Percentiles rank a stretch among this genome's conserved stretches.
Conservation (phyloP, 352 stramenopile genomes). For the Thalassiosira sp. region DNA sequence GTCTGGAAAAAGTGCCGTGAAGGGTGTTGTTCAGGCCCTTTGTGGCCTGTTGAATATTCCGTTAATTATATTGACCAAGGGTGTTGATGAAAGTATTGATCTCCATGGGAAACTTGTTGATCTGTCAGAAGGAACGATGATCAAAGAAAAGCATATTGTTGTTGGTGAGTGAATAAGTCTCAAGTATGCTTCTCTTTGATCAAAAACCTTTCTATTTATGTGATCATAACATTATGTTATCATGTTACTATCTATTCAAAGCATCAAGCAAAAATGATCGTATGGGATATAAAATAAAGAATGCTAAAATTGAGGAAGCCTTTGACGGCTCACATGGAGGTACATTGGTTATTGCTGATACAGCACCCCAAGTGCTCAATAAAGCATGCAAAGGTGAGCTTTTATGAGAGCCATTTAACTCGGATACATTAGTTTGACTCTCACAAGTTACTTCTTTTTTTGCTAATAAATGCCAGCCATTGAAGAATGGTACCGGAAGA, state of each 20-base stretch:
- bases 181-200: slow-evolving; percentile 1
- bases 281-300: slow-evolving; percentile 10
- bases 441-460: neutral
- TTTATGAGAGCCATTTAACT: neutral
- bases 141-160: slow-evolving; percentile 27
- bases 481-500: slow-evolving; percentile 17
- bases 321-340: slow-evolving; percentile 25
- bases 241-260: neutral
- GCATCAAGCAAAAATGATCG: slow-evolving; percentile 28
- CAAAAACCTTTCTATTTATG: neutral
- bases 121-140: slow-evolving; percentile 15
- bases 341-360: slow-evolving; percentile 50
- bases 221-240: neutral
- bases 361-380: slow-evolving; percentile 40
- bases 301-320: slow-evolving; percentile 3
- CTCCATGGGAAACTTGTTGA: slow-evolving; percentile 23
- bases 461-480: slow-evolving; percentile 18
- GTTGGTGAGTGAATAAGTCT: slow-evolving; percentile 21
- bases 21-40: slow-evolving; percentile 32
- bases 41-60: slow-evolving; percentile 30
- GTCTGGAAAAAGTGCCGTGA: slow-evolving; percentile 35
- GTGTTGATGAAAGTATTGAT: slow-evolving; percentile 37
- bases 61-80: slow-evolving; percentile 44
- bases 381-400: slow-evolving; percentile 9
- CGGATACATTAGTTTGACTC: neutral